phyloP scores from a whole-genome alignment of 2,329 filamentous ascomycete genomes.

The Fusarium pininemorale region DNA sequence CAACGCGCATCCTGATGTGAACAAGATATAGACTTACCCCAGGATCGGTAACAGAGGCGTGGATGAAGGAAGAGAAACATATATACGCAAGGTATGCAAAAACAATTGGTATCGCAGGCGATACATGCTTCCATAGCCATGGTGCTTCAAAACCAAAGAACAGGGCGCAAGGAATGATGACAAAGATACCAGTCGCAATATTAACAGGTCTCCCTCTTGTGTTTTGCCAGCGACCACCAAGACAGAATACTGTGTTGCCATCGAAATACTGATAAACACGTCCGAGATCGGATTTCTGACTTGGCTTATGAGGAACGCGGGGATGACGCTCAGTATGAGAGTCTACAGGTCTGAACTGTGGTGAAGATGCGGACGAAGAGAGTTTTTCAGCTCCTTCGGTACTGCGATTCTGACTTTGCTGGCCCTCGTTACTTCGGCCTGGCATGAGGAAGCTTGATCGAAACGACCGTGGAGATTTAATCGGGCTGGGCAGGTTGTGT shows the following conservation, averaged over 20 bases:
- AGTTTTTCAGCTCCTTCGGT: constrained; percentile 80
- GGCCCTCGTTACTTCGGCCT: constrained; percentile 60
- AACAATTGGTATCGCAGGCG: constrained; percentile 85
- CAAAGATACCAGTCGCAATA: constrained; percentile 81
- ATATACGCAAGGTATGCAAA: constrained; percentile 94
- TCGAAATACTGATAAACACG: constrained; percentile 92
- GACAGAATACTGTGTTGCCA: constrained; percentile 91
- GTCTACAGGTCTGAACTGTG: constrained; percentile 65
- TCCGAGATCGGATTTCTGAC: constrained; percentile 50
- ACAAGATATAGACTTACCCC: constrained; percentile 70
- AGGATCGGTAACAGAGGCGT: constrained; percentile 91
- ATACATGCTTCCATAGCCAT: constrained; percentile 87
- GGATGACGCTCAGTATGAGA: constrained; percentile 35
- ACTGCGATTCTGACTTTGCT: constrained; percentile 62
- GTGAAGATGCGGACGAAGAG: constrained; percentile 82
- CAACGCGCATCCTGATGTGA: background rate
- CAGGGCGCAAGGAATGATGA: constrained; percentile 80
- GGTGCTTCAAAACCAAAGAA: constrained; percentile 89
- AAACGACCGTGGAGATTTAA: constrained; percentile 79
- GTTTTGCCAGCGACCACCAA: constrained; percentile 88
- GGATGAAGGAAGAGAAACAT: constrained; percentile 91
- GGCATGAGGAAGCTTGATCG: constrained; percentile 77
- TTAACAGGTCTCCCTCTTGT: constrained; percentile 89
- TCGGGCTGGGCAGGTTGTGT: constrained; percentile 64
- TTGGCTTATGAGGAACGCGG: constrained; percentile 35